Evolutionary conservation across 768 basidiomycete genomes (phyloP).

Genomic region (Krasilnikovozyma curviuscula): DNA sequence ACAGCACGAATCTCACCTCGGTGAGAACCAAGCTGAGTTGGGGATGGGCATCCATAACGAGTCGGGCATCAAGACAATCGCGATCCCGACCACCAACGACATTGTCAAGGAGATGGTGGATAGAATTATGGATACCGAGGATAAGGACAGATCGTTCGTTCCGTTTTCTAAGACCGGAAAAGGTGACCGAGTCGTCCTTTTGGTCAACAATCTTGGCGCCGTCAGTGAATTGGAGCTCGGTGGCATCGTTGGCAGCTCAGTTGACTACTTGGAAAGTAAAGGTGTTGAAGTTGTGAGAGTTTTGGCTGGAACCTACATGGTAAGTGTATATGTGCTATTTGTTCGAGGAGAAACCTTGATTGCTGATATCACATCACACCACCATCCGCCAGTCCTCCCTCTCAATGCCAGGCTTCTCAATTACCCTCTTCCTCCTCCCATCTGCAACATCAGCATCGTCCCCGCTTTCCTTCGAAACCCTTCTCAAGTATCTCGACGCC

Average conservation of each 20-base stretch:
- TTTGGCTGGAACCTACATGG: constrained; percentile 67
- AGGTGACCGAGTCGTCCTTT: constrained; percentile 24
- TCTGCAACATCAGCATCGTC: constrained; percentile 17
- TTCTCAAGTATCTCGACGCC: constrained; percentile 26
- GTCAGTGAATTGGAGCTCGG: constrained; percentile 24
- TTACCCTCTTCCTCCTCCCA: constrained; percentile 27
- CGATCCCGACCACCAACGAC: constrained; percentile 18
- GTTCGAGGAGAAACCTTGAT: background rate
- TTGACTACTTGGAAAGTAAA: constrained; percentile 14
- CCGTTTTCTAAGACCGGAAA: constrained; percentile 25
- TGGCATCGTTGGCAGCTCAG: constrained; percentile 17
- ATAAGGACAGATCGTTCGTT: constrained; percentile 27
- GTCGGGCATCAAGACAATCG: constrained; percentile 26
- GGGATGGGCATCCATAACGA: constrained; percentile 33
- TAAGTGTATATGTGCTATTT: background rate
- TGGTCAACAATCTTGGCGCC: constrained; percentile 29
- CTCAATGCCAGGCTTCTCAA: constrained; percentile 29
- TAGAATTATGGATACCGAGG: constrained; percentile 24
- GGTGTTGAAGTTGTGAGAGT: constrained; percentile 41
- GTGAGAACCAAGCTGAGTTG: constrained; percentile 22
- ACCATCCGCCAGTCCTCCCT: constrained; percentile 22
- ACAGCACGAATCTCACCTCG: constrained; percentile 26
- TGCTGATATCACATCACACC: background rate
- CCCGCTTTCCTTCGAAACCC: constrained; percentile 19
- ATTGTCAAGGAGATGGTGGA: constrained; percentile 26